These are phyloP conservation scores for Olyra latifolia DNA, from an alignment of 176 grass and related monocot species.

Conservation along the genomic window DNA sequence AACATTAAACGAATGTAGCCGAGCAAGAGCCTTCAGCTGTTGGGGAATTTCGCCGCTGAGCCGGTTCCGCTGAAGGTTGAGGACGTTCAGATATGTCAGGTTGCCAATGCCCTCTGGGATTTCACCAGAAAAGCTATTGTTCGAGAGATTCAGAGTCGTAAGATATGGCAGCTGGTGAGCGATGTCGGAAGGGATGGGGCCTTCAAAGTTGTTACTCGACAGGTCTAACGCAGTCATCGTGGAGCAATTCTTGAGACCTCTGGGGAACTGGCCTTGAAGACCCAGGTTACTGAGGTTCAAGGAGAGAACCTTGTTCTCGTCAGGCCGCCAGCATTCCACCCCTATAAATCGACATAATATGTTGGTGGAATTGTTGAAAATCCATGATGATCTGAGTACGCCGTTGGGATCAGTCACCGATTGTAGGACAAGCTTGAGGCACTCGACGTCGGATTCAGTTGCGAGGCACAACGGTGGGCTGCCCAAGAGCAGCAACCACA, in stretches of 20 bases:
- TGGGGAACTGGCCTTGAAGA: conserved; percentile 53
- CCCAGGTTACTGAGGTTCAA: conserved; percentile 43
- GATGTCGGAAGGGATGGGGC: conserved; percentile 36
- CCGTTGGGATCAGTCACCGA: conserved; percentile 33
- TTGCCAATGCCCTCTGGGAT: conserved; percentile 30
- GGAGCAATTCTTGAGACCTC: conserved; percentile 35
- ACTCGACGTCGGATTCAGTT: conserved; percentile 44
- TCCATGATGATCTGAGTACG: conserved; percentile 35
- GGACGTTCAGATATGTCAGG: background rate
- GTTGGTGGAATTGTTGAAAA: background rate
- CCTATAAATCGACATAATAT: conserved; percentile 46
- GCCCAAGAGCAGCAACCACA: too few species aligned
- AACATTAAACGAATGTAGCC: conserved; percentile 17
- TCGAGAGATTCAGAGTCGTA: conserved; percentile 45
- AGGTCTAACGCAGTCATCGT: conserved; percentile 24
- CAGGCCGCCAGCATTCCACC: conserved; percentile 45
- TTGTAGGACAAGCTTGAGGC: conserved; percentile 18
- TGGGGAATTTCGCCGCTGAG: conserved; percentile 25
- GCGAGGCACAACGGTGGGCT: too few species aligned
- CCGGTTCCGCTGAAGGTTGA: conserved; percentile 48
- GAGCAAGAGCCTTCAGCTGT: fast-evolving
- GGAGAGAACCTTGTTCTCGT: conserved; percentile 32
- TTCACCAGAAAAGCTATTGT: conserved; percentile 40
- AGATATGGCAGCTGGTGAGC: background rate
- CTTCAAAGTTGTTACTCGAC: conserved; percentile 47